Conservation (phyloP, 495 filamentous ascomycete species). For the Tuber magnatum region DNA sequence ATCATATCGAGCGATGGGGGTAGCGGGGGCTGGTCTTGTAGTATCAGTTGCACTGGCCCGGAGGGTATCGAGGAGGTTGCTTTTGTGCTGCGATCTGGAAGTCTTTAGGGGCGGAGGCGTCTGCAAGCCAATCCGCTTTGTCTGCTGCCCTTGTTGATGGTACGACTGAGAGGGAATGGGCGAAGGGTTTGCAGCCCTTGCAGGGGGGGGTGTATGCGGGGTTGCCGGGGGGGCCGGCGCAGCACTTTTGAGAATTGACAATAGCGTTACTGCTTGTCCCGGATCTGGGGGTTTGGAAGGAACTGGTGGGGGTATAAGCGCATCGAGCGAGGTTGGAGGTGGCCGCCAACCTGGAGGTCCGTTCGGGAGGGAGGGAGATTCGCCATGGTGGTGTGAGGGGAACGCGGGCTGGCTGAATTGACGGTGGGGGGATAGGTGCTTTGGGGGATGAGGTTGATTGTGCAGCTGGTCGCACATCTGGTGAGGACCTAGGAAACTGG, state of each 20-base stretch:
- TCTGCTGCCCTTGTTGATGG: not conserved
- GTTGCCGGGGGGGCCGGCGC: constrained; percentile 20
- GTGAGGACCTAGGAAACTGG: constrained; percentile 13
- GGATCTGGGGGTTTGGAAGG: constrained; percentile 23
- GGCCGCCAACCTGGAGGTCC: constrained; percentile 12
- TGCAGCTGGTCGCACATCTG: constrained; percentile 50
- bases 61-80: constrained; percentile 9
- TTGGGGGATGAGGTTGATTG: constrained; percentile 55
- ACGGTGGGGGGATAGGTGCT: constrained; percentile 48
- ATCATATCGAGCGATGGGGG: constrained; percentile 8
- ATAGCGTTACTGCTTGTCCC: constrained; percentile 30
- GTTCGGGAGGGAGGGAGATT: constrained; percentile 7
- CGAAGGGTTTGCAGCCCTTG: constrained; percentile 6
- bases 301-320: constrained; percentile 11
- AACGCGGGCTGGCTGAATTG: constrained; percentile 11
- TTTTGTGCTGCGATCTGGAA: constrained; percentile 21
- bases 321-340: constrained; percentile 17
- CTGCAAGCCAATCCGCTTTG: constrained; percentile 3
- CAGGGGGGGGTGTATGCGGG: constrained; percentile 12
- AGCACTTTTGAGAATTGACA: constrained; percentile 37
- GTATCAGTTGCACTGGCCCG: constrained; percentile 1
- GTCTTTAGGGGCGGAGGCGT: constrained; percentile 10
- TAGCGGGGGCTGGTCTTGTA: not conserved
- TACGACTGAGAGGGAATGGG: not conserved
- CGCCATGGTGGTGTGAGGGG: constrained; percentile 6